Evolutionary conservation across 2,329 filamentous ascomycete genomes (phyloP), one percentile per base, ranked within the genome.

Genomic region (Apiospora kogelbergensis): DNA sequence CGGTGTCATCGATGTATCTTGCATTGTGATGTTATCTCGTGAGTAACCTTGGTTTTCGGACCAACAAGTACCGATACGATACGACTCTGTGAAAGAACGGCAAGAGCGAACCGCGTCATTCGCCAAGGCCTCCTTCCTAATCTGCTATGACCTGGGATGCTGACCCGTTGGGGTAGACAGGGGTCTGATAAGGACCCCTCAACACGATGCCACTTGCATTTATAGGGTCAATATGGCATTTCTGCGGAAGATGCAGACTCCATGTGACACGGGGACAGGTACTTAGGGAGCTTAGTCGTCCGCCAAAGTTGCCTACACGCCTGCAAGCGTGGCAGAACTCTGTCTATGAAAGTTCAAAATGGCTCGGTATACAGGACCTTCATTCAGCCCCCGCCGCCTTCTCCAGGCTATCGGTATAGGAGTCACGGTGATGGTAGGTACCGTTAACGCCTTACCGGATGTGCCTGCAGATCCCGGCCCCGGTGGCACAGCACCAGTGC

Each of bases 401-500:
- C 17, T 60, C 20, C 53, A n/a, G 17, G 10, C 30, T 2, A 13
- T 60, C 17, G 30, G 53, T 17, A 13, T 60, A n/a, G 42, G 42
- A 65, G 68, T 57, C 20, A 68, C 69, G 37, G 64, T 48, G 40
- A 64, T 74, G 20, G 48, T 70, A 33, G 65, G 69, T 65, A 57
- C 41, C 33, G 66, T 45, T 11, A 48, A 40, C 26, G 17, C 20
- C 57, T 63, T 7, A 11, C 24, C 66, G 6, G 44, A 67, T 30
- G 66, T 70, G 6, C 60, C 71, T 40, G 66, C 70, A 15, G 76
- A 78, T 53, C 70, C 72, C 1, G 77, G 77, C 15, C 74, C 76
- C 3, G 77, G 77, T 1, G 70, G 72, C 6, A 78, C 76, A 2
- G 77, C 77, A 6, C 77, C 77, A 2, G 75, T 79, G 37, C 75